Conservation (phyloP, 2,329 filamentous ascomycete genomes). For the Verruconis gallopava region DNA sequence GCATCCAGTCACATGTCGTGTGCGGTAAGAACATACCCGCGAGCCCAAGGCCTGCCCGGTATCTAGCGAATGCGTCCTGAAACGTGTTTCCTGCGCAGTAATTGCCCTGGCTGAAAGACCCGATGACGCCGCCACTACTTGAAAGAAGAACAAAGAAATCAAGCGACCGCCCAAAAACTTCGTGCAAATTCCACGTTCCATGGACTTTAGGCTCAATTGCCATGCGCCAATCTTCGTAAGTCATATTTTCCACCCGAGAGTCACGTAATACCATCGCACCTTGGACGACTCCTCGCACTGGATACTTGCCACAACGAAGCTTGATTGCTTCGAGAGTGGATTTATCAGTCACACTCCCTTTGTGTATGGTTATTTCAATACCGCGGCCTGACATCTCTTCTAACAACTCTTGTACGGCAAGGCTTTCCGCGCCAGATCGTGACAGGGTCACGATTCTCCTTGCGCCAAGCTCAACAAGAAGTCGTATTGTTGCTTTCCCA, state of each 20-base stretch:
- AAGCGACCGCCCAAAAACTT: constrained; percentile 9
- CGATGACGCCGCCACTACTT: constrained; percentile 14
- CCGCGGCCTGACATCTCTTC: too few species aligned
- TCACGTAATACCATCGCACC: too few species aligned
- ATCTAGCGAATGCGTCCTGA: not conserved
- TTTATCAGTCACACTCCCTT: too few species aligned
- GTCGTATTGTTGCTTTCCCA: constrained; percentile 17
- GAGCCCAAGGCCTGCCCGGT: not conserved
- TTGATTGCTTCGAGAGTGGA: too few species aligned
- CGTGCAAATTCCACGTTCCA: constrained; percentile 19
- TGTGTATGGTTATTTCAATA: too few species aligned
- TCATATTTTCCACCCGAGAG: too few species aligned
- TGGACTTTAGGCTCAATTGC: constrained; percentile 17
- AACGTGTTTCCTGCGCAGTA: constrained; percentile 12
- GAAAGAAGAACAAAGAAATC: constrained; percentile 20
- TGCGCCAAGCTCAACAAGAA: constrained; percentile 18
- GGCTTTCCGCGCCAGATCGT: constrained; percentile 7
- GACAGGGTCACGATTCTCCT: constrained; percentile 17
- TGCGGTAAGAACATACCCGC: not conserved
- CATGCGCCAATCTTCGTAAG: too few species aligned
- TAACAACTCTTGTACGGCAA: too few species aligned
- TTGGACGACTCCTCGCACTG: too few species aligned
- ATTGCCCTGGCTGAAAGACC: constrained; percentile 13
- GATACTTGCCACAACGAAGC: too few species aligned
- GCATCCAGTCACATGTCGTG: too few species aligned